Conservation (phyloP, 805 yeast species). For the Sugiyamaella mastotermitis region DNA sequence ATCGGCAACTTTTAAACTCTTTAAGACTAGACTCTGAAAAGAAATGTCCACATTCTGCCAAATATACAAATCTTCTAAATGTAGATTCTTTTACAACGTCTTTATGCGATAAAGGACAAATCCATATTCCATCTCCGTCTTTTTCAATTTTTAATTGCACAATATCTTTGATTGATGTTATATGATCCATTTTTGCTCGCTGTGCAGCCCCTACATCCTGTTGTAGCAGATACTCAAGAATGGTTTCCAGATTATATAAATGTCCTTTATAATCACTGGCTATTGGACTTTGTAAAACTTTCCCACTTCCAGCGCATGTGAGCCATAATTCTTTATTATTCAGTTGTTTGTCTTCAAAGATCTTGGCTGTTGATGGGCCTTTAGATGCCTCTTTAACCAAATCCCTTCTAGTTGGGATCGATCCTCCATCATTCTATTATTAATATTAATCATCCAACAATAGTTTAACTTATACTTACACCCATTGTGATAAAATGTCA, state of each 20-base stretch:
- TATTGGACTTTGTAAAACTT: conserved; percentile 41
- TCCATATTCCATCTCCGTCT: conserved; percentile 21
- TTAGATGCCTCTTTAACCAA: conserved; percentile 28
- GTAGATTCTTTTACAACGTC: conserved; percentile 25
- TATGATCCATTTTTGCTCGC: conserved; percentile 26
- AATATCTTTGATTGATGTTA: conserved; percentile 37
- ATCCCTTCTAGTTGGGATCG: conserved; percentile 57
- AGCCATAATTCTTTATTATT: conserved; percentile 33
- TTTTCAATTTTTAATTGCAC: conserved; percentile 33
- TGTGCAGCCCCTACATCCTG: conserved; percentile 22
- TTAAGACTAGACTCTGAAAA: conserved; percentile 20
- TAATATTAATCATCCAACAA: no score
- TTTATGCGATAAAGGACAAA: conserved; percentile 34
- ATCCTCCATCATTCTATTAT: conserved; percentile 54
- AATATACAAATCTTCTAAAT: conserved; percentile 36
- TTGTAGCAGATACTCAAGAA: conserved; percentile 48
- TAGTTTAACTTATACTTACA: no score
- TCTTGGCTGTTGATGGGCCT: conserved; percentile 20
- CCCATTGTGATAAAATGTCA: no score
- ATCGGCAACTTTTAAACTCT: not conserved
- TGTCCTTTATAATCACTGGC: conserved; percentile 63
- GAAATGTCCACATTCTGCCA: conserved; percentile 31
- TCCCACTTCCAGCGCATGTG: conserved; percentile 42
- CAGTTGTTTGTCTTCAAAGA: conserved; percentile 22
- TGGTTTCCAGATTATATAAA: conserved; percentile 54